phyloP scores from a whole-genome alignment of 2,329 filamentous ascomycete species.

The Ascochyta fabae region DNA sequence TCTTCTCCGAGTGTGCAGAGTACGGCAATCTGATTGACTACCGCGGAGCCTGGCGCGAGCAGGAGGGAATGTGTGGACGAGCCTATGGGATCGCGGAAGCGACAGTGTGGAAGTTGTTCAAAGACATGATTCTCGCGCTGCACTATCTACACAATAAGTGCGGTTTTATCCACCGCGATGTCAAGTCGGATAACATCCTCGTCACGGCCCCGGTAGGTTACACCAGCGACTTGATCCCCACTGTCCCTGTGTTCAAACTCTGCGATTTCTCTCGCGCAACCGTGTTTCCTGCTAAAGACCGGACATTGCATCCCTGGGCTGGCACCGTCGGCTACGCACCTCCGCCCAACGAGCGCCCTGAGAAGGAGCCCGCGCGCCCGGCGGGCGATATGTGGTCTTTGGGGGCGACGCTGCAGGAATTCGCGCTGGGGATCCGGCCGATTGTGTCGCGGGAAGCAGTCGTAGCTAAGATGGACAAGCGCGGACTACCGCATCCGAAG shows the following conservation, averaged over 20 bases:
- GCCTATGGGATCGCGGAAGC: constrained; percentile 18
- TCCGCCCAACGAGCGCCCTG: constrained; percentile 13
- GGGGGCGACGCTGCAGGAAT: constrained; percentile 28
- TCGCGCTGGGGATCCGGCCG: constrained; percentile 20
- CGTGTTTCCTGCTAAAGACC: not conserved
- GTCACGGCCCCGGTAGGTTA: constrained; percentile 52
- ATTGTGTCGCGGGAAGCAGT: constrained; percentile 6
- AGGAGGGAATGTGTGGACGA: not conserved
- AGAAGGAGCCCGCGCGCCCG: constrained; percentile 11
- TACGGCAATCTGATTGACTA: constrained; percentile 10
- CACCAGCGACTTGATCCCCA: constrained; percentile 10
- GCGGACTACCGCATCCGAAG: not conserved
- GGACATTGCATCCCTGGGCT: not conserved
- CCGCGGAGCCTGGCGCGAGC: not conserved
- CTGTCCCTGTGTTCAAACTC: constrained; percentile 31
- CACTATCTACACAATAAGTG: constrained; percentile 28
- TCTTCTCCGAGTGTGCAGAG: not conserved
- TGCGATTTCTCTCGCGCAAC: constrained; percentile 27
- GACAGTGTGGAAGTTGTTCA: constrained; percentile 36
- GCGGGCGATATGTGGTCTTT: constrained; percentile 31
- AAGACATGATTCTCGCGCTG: constrained; percentile 29
- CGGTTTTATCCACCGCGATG: constrained; percentile 78
- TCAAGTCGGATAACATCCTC: constrained; percentile 93
- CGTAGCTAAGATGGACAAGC: not conserved
- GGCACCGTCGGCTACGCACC: constrained; percentile 27